Evolutionary conservation across 768 basidiomycete genomes (phyloP).

Genomic region (Floccularia luteovirens): DNA sequence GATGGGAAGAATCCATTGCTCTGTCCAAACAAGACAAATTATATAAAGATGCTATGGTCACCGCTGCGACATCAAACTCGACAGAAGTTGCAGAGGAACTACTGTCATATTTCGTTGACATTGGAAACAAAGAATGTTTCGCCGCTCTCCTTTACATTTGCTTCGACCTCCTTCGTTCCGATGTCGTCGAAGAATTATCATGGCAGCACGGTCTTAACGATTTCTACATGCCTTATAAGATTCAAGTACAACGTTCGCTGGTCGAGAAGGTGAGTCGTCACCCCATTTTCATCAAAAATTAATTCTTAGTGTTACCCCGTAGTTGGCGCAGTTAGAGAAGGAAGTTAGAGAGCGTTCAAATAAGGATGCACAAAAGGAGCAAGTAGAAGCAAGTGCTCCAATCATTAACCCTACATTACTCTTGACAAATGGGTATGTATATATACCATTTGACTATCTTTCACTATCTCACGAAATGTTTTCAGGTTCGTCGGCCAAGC

Average conservation of each 20-base stretch:
- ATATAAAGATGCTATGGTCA: constrained; percentile 95
- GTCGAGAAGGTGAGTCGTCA: constrained; percentile 54
- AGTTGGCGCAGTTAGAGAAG: constrained; percentile 79
- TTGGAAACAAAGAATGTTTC: constrained; percentile 98
- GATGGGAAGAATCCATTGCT: constrained; percentile 95
- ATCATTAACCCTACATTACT: constrained; percentile 79
- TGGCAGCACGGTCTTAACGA: constrained; percentile 97
- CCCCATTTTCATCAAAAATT: not conserved
- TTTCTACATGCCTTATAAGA: constrained; percentile 95
- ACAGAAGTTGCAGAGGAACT: constrained; percentile 93
- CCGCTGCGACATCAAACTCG: constrained; percentile 78
- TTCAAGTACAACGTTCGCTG: constrained; percentile 78
- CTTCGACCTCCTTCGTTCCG: constrained; percentile 92
- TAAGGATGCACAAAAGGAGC: constrained; percentile 85
- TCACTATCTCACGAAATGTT: constrained; percentile 5
- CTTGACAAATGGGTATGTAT: constrained; percentile 70
- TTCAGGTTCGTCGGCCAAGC: constrained; percentile 56
- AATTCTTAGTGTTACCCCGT: constrained; percentile 6
- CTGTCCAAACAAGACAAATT: constrained; percentile 95
- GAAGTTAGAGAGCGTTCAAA: constrained; percentile 83
- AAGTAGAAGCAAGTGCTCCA: constrained; percentile 77
- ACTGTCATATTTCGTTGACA: constrained; percentile 93
- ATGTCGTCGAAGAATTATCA: constrained; percentile 89
- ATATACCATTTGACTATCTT: constrained; percentile 1
- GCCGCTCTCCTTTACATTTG: constrained; percentile 84